Conservation (phyloP, 2,329 filamentous ascomycete genomes). For the Colletotrichum spinosum region DNA sequence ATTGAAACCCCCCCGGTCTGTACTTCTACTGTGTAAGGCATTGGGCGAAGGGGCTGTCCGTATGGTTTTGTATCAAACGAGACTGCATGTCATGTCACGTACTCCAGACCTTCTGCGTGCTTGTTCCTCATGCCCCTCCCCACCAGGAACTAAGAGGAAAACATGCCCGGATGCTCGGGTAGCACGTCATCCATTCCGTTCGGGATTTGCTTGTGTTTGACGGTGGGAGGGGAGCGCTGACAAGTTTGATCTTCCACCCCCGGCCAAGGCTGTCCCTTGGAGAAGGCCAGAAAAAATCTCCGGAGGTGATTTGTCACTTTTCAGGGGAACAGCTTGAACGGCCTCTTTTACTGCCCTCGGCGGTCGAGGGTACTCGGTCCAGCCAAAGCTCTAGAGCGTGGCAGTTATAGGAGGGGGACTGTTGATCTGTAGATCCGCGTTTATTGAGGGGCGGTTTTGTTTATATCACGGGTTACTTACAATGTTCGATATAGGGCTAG, state of each 20-base stretch:
- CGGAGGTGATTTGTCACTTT: background rate
- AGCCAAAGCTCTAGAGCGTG: background rate
- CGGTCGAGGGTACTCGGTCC: too few species aligned
- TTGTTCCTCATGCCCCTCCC: too few species aligned
- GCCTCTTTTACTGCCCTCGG: too few species aligned
- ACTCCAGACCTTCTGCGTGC: too few species aligned
- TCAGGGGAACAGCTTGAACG: background rate
- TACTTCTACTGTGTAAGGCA: too few species aligned
- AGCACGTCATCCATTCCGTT: constrained; percentile 25
- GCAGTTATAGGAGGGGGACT: constrained; percentile 12
- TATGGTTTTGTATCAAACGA: too few species aligned
- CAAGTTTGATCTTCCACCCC: too few species aligned
- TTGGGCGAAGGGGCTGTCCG: too few species aligned
- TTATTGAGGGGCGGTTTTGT: constrained; percentile 13
- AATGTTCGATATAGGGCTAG: constrained; percentile 4
- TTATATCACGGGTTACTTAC: constrained; percentile 15
- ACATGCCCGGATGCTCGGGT: constrained; percentile 23
- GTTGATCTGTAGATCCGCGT: constrained; percentile 10
- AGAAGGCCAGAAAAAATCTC: background rate
- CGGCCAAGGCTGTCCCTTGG: background rate
- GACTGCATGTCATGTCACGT: too few species aligned
- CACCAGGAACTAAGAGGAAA: too few species aligned
- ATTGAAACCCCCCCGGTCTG: too few species aligned
- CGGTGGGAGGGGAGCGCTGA: too few species aligned
- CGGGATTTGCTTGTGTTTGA: constrained; percentile 3